These are phyloP conservation scores for Coniella vitis DNA, from an alignment of 2,329 filamentous ascomycete species.

Conservation along the genomic window DNA sequence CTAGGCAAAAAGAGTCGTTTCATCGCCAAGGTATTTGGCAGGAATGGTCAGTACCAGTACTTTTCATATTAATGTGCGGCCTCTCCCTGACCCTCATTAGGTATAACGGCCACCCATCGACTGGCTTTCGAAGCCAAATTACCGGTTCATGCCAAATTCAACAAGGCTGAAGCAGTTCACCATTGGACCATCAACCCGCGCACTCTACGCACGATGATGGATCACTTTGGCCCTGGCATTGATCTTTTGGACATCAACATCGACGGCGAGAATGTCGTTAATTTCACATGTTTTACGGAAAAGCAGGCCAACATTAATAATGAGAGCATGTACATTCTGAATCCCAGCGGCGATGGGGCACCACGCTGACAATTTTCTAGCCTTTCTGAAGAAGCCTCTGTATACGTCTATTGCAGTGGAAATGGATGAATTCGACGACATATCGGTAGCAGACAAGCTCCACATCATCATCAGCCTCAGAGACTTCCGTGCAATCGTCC, in stretches of 20 bases:
- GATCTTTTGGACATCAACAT: slow-evolving; percentile 75
- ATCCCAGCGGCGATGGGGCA: background rate
- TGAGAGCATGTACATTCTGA: slow-evolving; percentile 37
- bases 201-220: slow-evolving; percentile 67
- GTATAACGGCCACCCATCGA: slow-evolving; percentile 69
- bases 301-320: slow-evolving; percentile 58
- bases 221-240: slow-evolving; percentile 73
- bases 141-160: slow-evolving; percentile 73
- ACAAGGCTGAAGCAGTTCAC: slow-evolving; percentile 57
- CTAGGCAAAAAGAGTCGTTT: slow-evolving; percentile 66
- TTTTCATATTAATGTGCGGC: background rate
- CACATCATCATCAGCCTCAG: slow-evolving; percentile 78
- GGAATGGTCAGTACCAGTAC: slow-evolving; percentile 48
- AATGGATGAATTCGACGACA: slow-evolving; percentile 68
- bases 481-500: slow-evolving; percentile 73
- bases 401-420: slow-evolving; percentile 75
- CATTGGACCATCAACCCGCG: slow-evolving; percentile 67
- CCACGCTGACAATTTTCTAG: slow-evolving; percentile 31
- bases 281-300: slow-evolving; percentile 77
- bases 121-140: slow-evolving; percentile 67
- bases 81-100: slow-evolving; percentile 28
- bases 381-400: slow-evolving; percentile 71
- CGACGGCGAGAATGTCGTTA: slow-evolving; percentile 62
- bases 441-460: slow-evolving; percentile 65
- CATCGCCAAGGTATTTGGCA: slow-evolving; percentile 65